phyloP scores from a whole-genome alignment of 768 basidiomycete genomes.

The Stropharia rugosoannulata region DNA sequence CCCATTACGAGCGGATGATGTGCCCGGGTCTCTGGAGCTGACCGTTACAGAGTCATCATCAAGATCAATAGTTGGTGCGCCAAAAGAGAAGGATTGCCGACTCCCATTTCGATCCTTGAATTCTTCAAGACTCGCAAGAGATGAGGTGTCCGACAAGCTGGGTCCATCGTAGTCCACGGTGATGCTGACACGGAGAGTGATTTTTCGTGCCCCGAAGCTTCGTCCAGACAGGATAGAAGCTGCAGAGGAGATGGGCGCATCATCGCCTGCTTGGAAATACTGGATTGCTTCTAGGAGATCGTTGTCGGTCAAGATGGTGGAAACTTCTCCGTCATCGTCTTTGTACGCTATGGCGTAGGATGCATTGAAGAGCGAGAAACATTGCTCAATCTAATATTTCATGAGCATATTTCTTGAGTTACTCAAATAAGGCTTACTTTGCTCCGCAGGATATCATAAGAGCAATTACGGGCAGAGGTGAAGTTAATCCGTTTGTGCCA shows the following conservation, averaged over 20 bases:
- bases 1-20: conserved; percentile 21
- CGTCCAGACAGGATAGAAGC: conserved; percentile 73
- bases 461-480: conserved; percentile 74
- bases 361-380: conserved; percentile 71
- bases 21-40: conserved; percentile 61
- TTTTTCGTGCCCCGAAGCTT: conserved; percentile 66
- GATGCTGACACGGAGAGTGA: conserved; percentile 76
- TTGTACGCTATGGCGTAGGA: conserved; percentile 78
- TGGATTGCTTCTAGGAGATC: conserved; percentile 86
- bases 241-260: conserved; percentile 66
- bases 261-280: conserved; percentile 84
- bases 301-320: conserved; percentile 62
- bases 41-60: conserved; percentile 79
- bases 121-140: conserved; percentile 77
- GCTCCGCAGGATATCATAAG: conserved; percentile 67
- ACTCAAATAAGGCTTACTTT: conserved; percentile 51
- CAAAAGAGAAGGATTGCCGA: conserved; percentile 52
- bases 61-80: conserved; percentile 39
- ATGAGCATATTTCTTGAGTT: conserved; percentile 5
- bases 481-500: conserved; percentile 79
- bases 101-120: conserved; percentile 60
- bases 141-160: conserved; percentile 86
- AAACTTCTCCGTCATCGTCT: conserved; percentile 85
- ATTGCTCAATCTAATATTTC: conserved; percentile 71
- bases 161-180: conserved; percentile 89